A percentile compares a stretch with the other conserved stretches of the same genome.
Conservation (phyloP, 768 basidiomycete species). For the Pleurotus tuoliensis region DNA sequence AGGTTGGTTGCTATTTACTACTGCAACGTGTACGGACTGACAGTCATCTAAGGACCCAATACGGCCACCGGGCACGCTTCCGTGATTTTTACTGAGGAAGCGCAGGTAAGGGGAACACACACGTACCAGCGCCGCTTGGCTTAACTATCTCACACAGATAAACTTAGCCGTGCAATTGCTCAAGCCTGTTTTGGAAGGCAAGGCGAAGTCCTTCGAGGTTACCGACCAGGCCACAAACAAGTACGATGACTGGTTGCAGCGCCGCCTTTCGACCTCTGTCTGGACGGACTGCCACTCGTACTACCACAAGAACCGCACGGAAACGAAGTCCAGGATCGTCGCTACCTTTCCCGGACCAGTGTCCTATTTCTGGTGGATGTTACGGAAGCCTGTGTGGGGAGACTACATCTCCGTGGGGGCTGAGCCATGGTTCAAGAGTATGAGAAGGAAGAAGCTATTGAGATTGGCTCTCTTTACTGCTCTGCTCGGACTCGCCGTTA, state of each 20-base stretch:
- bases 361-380: slow-evolving; percentile 49
- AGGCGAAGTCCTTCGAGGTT: slow-evolving; percentile 47
- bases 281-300: slow-evolving; percentile 54
- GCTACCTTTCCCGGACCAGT: slow-evolving; percentile 55
- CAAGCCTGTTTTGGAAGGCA: slow-evolving; percentile 45
- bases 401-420: slow-evolving; percentile 38
- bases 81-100: slow-evolving; percentile 51
- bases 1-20: slow-evolving; percentile 28
- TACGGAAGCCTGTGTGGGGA: slow-evolving; percentile 36
- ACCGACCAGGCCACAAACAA: slow-evolving; percentile 39
- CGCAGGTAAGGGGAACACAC: slow-evolving; percentile 36
- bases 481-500: slow-evolving; percentile 19
- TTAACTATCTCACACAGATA: slow-evolving; percentile 32
- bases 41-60: slow-evolving; percentile 42
- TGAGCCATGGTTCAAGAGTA: slow-evolving; percentile 31
- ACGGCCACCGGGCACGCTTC: slow-evolving; percentile 56
- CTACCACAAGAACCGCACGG: slow-evolving; percentile 35
- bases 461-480: slow-evolving; percentile 19
- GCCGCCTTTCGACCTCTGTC: slow-evolving; percentile 41
- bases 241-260: slow-evolving; percentile 52
- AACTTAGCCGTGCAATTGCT: slow-evolving; percentile 44
- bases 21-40: background rate
- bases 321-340: slow-evolving; percentile 37
- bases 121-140: slow-evolving; percentile 8
- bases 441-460: slow-evolving; percentile 18